Conservation (phyloP, 352 stramenopile species). For the Phytophthora idaei region DNA sequence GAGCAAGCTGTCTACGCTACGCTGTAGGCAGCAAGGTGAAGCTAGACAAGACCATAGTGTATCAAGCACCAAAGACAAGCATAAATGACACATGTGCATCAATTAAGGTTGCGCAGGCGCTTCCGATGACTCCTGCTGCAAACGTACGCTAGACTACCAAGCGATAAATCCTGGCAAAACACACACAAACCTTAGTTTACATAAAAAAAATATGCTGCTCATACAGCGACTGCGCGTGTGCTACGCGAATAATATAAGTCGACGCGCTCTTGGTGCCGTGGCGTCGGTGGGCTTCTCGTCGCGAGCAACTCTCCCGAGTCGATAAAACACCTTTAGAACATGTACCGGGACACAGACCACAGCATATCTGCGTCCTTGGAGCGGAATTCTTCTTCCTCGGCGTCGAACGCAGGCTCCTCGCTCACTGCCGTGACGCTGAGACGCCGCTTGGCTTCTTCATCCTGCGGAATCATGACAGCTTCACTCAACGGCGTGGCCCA, state of each 20-base stretch:
- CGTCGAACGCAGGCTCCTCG: conserved; percentile 40
- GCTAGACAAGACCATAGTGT: no score
- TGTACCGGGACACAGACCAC: conserved; percentile 59
- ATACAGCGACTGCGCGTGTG: conserved; percentile 24
- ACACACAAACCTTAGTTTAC: conserved; percentile 36
- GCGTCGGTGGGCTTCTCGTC: conserved; percentile 15
- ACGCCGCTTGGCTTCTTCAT: conserved; percentile 37
- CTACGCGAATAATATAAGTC: conserved; percentile 40
- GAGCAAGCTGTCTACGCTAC: conserved; percentile 68
- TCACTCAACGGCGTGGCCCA: conserved; percentile 42
- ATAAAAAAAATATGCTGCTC: conserved; percentile 22
- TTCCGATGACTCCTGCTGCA: conserved; percentile 27
- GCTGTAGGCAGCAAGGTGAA: conserved; percentile 30
- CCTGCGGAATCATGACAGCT: conserved; percentile 38
- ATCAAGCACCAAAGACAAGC: no score
- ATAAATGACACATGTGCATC: conserved; percentile 6
- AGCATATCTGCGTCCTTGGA: conserved; percentile 62
- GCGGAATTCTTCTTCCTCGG: conserved; percentile 60
- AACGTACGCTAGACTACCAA: conserved; percentile 18
- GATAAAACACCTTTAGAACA: conserved; percentile 45
- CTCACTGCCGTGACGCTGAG: conserved; percentile 38
- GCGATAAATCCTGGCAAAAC: conserved; percentile 23
- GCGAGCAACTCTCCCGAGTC: conserved; percentile 23
- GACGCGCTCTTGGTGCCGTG: conserved; percentile 13
- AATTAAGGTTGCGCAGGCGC: conserved; percentile 29